phyloP scores from a whole-genome alignment of 2,329 filamentous ascomycete species.

The Colletotrichum sp. region DNA sequence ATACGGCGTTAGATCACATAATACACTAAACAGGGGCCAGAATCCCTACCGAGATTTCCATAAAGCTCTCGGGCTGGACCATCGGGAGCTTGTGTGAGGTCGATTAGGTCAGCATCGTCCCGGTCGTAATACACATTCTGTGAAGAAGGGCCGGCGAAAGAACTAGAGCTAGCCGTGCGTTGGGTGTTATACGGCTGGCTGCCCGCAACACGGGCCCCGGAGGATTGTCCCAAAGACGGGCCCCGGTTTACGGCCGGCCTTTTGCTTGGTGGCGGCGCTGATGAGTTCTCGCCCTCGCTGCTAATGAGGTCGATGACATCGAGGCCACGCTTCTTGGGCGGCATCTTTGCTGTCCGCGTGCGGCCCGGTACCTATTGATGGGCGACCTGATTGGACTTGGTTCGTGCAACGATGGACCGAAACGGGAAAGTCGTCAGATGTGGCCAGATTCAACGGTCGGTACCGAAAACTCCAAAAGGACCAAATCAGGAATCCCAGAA shows the following conservation, averaged over 20 bases:
- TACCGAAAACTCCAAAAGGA: not conserved
- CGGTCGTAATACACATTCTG: constrained; percentile 19
- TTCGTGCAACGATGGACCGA: not conserved
- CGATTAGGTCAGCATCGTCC: constrained; percentile 44
- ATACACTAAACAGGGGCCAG: not conserved
- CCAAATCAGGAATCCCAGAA: not conserved
- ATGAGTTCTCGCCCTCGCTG: constrained; percentile 29
- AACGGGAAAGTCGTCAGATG: not conserved
- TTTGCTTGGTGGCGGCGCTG: not conserved
- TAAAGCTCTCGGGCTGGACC: constrained; percentile 50
- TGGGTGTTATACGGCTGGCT: not conserved
- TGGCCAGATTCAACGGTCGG: not conserved
- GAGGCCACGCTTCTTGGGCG: constrained; percentile 37
- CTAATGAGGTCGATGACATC: constrained; percentile 47
- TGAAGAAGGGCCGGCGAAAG: constrained; percentile 11
- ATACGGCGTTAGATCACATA: not conserved
- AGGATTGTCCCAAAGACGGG: not conserved
- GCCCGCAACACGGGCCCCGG: constrained; percentile 22
- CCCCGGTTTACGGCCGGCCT: not conserved
- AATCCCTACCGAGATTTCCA: constrained; percentile 44
- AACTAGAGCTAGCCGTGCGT: not conserved
- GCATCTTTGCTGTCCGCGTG: not conserved
- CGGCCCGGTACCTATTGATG: not conserved
- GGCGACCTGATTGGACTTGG: not conserved
- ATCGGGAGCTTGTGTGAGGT: constrained; percentile 49